These are phyloP conservation scores for Chalaropsis ovoidea DNA, from an alignment of 2,329 filamentous ascomycete genomes.

Conservation along the genomic window DNA sequence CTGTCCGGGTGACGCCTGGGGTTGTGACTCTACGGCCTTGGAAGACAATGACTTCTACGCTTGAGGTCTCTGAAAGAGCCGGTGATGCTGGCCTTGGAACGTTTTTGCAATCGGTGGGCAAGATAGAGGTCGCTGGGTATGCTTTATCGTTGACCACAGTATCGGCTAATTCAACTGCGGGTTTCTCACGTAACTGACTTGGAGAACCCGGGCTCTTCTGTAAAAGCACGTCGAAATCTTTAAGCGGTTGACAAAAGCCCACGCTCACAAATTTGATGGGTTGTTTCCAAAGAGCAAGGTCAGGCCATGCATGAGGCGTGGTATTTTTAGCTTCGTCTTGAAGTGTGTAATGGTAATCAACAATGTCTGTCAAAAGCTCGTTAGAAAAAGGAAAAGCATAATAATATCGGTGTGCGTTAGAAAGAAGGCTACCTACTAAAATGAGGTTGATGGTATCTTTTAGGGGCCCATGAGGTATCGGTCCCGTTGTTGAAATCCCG, in stretches of 20 bases:
- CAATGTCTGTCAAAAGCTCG: neutral
- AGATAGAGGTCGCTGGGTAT: neutral
- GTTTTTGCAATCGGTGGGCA: conserved; percentile 12
- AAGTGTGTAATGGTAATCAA: neutral
- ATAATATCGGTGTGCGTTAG: too few relatives aligned
- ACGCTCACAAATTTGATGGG: conserved; percentile 46
- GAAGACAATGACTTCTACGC: conserved; percentile 60
- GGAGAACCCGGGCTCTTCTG: conserved; percentile 16
- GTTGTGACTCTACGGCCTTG: conserved; percentile 40
- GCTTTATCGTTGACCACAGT: neutral
- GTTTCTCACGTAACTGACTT: too few relatives aligned
- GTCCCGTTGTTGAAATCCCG: neutral
- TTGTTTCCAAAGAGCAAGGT: conserved; percentile 37
- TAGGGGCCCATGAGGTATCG: neutral
- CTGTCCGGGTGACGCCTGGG: too few relatives aligned
- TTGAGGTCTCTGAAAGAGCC: conserved; percentile 14
- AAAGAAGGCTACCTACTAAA: neutral
- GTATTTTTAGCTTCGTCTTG: neutral
- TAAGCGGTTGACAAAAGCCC: conserved; percentile 43
- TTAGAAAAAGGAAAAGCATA: neutral
- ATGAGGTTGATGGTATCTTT: neutral
- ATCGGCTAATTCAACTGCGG: neutral
- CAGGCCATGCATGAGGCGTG: conserved; percentile 32
- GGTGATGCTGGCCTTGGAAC: conserved; percentile 7
- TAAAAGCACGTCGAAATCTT: conserved; percentile 29